Percentiles rank a stretch among this genome's conserved stretches.
These are phyloP conservation scores for Lobulomyces angularis DNA, from an alignment of 192 early-diverging fungal genomes.

Conservation along the genomic window DNA sequence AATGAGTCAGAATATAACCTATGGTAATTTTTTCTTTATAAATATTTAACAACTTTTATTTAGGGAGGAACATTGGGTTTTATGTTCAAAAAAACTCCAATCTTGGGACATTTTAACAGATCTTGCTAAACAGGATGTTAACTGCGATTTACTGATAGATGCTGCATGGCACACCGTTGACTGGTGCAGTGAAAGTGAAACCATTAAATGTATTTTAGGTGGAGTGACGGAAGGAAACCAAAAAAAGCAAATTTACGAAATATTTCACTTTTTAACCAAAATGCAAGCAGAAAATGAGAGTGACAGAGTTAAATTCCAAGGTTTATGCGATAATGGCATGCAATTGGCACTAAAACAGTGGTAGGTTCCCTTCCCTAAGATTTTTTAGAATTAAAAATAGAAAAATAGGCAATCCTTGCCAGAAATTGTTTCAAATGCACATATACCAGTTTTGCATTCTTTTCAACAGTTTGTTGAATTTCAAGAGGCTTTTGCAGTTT, in stretches of 20 bases:
- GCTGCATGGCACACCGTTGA: constrained; percentile 91
- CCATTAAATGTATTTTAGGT: constrained; percentile 52
- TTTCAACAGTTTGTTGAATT: constrained; percentile 98
- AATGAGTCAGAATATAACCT: constrained; percentile 89
- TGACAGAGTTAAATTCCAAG: constrained; percentile 53
- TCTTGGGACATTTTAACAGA: constrained; percentile 96
- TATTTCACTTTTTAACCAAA: constrained; percentile 68
- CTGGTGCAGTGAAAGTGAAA: constrained; percentile 72
- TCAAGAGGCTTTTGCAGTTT: constrained; percentile 81
- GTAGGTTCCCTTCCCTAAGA: too few relatives aligned
- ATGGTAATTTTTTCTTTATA: too few relatives aligned
- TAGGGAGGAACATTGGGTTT: constrained; percentile 96
- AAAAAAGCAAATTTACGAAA: constrained; percentile 67
- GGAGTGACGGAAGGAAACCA: constrained; percentile 48
- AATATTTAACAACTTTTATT: too few relatives aligned
- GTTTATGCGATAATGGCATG: constrained; percentile 73
- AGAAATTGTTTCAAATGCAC: constrained; percentile 66
- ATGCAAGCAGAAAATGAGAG: constrained; percentile 37
- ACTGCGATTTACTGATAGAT: constrained; percentile 77
- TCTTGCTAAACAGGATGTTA: constrained; percentile 78
- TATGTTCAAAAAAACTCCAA: constrained; percentile 79
- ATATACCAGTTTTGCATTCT: constrained; percentile 72
- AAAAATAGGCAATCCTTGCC: too few relatives aligned
- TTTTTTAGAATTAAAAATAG: too few relatives aligned
- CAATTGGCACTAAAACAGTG: constrained; percentile 77